A percentile compares a stretch with the other conserved stretches of the same genome.
phyloP scores from a whole-genome alignment of 2,329 filamentous ascomycete genomes.

The Neonectria punicea region DNA sequence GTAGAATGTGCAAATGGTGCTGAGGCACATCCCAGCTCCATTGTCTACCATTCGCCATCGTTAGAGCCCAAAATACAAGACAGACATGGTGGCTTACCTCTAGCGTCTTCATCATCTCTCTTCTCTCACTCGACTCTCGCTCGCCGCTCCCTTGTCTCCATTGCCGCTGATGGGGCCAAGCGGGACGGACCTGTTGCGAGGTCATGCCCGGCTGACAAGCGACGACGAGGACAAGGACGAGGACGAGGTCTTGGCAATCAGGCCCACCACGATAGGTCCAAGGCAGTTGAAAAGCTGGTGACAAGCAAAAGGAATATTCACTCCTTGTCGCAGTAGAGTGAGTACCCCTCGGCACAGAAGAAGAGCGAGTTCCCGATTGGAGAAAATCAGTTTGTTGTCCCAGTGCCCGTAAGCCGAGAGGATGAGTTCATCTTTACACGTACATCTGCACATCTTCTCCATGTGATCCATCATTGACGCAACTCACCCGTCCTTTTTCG shows the following conservation, averaged over 20 bases:
- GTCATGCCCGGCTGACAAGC: background rate
- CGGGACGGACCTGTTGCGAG: background rate
- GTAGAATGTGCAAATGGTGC: background rate
- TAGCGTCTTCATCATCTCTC: background rate
- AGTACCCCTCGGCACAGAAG: background rate
- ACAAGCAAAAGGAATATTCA: background rate
- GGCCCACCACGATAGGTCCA: background rate
- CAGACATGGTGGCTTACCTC: background rate
- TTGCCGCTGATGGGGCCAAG: background rate
- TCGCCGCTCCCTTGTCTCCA: background rate
- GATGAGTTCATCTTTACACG: background rate
- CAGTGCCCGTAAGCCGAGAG: background rate
- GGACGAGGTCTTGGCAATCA: background rate
- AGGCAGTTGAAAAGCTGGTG: background rate
- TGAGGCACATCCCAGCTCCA: background rate
- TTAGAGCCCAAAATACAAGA: background rate
- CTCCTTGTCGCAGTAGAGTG: background rate
- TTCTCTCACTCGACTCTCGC: background rate
- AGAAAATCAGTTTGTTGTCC: background rate
- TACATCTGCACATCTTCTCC: background rate
- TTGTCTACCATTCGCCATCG: background rate
- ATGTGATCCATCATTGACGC: slow-evolving; percentile 3
- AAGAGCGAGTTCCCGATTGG: background rate
- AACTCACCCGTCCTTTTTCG: background rate
- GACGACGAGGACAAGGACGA: background rate